phyloP scores from a whole-genome alignment of 345 rosid genomes.

The Sisymbrium irio region DNA sequence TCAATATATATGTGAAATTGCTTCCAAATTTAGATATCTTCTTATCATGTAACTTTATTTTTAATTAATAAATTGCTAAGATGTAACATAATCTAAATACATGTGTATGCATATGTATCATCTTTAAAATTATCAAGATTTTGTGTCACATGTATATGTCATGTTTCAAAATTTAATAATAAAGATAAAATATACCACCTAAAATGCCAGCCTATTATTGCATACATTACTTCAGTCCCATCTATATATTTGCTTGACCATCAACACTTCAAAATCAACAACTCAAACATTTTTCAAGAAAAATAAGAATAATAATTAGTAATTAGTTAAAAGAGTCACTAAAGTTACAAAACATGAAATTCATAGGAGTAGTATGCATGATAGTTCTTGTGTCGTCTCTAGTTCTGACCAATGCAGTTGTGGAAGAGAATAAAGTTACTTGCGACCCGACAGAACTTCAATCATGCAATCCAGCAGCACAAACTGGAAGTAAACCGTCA shows the following conservation, averaged over 20 bases:
- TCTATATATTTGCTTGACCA: not conserved
- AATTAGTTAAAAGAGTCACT: not conserved
- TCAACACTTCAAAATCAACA: not conserved
- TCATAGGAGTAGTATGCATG: not conserved
- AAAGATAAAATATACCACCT: not conserved
- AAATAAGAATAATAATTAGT: not conserved
- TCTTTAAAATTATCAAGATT: not conserved
- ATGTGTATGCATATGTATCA: not conserved
- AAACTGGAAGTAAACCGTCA: constrained; percentile 33
- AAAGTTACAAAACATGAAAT: constrained; percentile 2
- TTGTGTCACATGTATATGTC: not conserved
- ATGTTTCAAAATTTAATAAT: not conserved
- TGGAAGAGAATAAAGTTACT: constrained; percentile 18
- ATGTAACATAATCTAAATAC: not conserved
- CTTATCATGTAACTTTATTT: not conserved
- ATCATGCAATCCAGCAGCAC: constrained; percentile 41
- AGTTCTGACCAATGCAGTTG: not conserved
- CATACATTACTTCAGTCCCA: not conserved
- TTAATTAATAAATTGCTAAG: not conserved
- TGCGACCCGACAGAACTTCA: constrained; percentile 43
- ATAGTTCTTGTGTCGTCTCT: not conserved
- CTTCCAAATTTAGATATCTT: too few species aligned
- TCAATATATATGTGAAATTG: too few species aligned
- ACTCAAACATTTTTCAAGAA: not conserved
- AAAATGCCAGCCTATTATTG: not conserved